phyloP scores from a whole-genome alignment of 371 early-diverging fungal genomes.

The Mortierella sp. region DNA sequence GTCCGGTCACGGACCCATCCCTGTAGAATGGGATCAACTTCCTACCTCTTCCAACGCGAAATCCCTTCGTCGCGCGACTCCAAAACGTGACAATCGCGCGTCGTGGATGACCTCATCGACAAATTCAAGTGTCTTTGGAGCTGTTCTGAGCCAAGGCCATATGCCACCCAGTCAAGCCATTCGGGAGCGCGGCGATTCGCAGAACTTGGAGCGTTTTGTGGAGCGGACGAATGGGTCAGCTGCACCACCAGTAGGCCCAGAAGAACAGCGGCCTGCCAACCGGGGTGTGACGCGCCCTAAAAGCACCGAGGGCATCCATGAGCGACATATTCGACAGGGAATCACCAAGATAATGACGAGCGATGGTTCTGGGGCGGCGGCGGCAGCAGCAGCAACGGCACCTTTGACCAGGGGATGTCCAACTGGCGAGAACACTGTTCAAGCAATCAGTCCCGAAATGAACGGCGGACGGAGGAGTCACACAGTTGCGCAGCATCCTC shows the following conservation, averaged over 20 bases:
- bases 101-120: slow-evolving; percentile 56
- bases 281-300: slow-evolving; percentile 17
- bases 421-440: background rate
- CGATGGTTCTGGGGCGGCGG: background rate
- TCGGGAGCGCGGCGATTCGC: slow-evolving; percentile 11
- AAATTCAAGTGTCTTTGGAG: slow-evolving; percentile 46
- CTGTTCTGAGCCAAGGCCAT: slow-evolving; percentile 44
- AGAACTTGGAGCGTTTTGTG: slow-evolving; percentile 42
- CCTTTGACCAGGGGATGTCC: background rate
- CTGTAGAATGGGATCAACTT: slow-evolving; percentile 20
- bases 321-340: background rate
- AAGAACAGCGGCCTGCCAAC: background rate
- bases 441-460: background rate
- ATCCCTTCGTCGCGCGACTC: slow-evolving; percentile 37
- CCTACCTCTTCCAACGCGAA: background rate
- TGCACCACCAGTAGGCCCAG: background rate
- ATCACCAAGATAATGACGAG: background rate
- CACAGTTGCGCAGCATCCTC: slow-evolving; percentile 32
- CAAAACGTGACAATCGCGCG: slow-evolving; percentile 35
- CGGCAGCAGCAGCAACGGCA: background rate
- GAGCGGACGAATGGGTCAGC: slow-evolving; percentile 22
- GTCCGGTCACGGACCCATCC: background rate
- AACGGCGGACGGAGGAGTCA: slow-evolving; percentile 10
- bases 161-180: slow-evolving; percentile 43
- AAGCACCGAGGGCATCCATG: slow-evolving; percentile 25